Evolutionary conservation across 2,329 filamentous ascomycete species (phyloP).

Genomic region (Penicillium corylophilum): DNA sequence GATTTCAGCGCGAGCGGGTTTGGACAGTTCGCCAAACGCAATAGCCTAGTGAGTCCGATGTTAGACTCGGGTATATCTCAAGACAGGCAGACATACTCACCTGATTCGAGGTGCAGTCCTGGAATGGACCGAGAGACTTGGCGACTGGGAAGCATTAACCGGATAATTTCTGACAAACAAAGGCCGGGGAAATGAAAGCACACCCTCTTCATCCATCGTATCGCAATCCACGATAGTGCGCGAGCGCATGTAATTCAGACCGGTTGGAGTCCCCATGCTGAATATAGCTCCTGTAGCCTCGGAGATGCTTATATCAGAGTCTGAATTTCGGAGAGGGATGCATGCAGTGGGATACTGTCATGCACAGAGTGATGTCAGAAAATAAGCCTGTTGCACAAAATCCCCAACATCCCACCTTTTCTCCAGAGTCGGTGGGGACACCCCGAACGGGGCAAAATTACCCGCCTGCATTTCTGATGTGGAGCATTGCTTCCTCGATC

Average conservation of each 20-base stretch:
- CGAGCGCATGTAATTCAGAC: slow-evolving; percentile 46
- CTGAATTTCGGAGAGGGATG: not conserved
- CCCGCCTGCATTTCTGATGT: not conserved
- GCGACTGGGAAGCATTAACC: slow-evolving; percentile 38
- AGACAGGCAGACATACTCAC: slow-evolving; percentile 25
- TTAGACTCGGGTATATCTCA: not conserved
- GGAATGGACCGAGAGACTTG: slow-evolving; percentile 48
- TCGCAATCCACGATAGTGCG: slow-evolving; percentile 53
- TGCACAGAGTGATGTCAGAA: not conserved
- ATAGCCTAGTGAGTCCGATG: slow-evolving; percentile 42
- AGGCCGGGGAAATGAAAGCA: not conserved
- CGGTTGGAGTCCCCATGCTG: slow-evolving; percentile 23
- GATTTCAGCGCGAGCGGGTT: slow-evolving; percentile 37
- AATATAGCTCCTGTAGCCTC: not conserved
- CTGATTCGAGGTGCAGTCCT: slow-evolving; percentile 57
- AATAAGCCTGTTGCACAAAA: not conserved
- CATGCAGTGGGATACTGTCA: not conserved
- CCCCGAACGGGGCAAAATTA: not conserved
- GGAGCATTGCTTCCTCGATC: not conserved
- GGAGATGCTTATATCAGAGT: too few relatives aligned
- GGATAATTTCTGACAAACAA: slow-evolving; percentile 2
- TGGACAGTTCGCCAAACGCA: slow-evolving; percentile 49
- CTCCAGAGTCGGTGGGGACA: not conserved
- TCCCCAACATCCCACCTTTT: slow-evolving; percentile 1
- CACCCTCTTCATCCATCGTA: slow-evolving; percentile 52